Conservation (phyloP, 2,329 filamentous ascomycete species). For the Stagonosporopsis cucurbitacearum region DNA sequence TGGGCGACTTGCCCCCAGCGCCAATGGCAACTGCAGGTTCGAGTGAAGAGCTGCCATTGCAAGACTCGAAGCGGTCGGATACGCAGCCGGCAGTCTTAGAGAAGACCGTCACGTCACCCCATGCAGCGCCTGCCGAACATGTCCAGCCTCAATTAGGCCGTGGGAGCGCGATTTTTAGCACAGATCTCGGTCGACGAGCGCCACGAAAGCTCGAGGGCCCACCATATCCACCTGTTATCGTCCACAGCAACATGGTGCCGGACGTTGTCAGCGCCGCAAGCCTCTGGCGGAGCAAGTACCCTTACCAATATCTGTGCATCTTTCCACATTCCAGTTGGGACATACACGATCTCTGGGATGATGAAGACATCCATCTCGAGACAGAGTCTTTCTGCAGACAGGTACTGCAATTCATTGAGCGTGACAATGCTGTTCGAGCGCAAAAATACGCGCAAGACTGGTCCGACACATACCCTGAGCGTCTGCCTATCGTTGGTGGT, state of each 20-base stretch:
- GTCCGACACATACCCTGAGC: constrained; percentile 28
- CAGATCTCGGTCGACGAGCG: constrained; percentile 29
- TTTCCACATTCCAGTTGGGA: constrained; percentile 34
- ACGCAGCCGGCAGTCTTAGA: constrained; percentile 14
- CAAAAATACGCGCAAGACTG: constrained; percentile 33
- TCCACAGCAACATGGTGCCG: constrained; percentile 26
- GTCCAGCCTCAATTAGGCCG: constrained; percentile 11
- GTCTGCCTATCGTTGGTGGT: constrained; percentile 24
- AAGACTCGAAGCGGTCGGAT: background rate
- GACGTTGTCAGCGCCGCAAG: constrained; percentile 30
- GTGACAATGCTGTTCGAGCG: constrained; percentile 30
- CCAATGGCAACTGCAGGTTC: constrained; percentile 1
- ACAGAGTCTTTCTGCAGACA: constrained; percentile 34
- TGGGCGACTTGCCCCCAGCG: constrained; percentile 6
- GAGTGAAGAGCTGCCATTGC: background rate
- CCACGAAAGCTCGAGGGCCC: constrained; percentile 22
- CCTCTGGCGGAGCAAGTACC: constrained; percentile 33
- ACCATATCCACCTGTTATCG: constrained; percentile 32
- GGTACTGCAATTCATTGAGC: constrained; percentile 37
- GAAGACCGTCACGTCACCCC: constrained; percentile 12
- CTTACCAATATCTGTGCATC: constrained; percentile 34
- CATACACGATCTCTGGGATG: constrained; percentile 46
- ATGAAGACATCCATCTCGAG: constrained; percentile 43
- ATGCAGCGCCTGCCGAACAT: constrained; percentile 5
- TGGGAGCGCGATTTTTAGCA: constrained; percentile 40